Percentiles rank a stretch among this genome's conserved stretches.
Conservation (phyloP, 139 green algal genomes). For the Mesotaenium endlicherianum region DNA sequence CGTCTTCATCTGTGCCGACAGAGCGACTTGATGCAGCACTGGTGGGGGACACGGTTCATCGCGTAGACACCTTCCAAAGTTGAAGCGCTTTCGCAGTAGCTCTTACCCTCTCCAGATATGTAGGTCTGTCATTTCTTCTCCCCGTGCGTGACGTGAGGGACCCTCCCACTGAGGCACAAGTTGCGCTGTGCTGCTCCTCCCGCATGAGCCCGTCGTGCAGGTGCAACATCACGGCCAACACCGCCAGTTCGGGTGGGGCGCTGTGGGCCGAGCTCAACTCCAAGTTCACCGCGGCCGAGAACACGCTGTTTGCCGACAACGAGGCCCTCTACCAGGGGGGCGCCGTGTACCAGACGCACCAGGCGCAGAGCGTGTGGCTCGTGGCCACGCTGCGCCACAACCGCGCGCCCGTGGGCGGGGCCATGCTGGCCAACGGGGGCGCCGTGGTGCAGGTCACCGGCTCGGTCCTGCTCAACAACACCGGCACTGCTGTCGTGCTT, state of each 20-base stretch:
- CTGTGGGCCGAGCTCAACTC: neutral
- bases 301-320: neutral
- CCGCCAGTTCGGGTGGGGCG: neutral
- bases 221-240: neutral
- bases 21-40: no score
- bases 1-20: no score
- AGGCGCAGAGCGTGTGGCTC: neutral
- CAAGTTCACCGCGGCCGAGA: neutral
- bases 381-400: neutral
- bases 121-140: no score
- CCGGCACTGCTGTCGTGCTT: neutral
- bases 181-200: neutral
- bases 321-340: neutral
- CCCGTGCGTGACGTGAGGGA: no score
- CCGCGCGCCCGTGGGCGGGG: neutral
- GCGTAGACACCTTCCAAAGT: no score
- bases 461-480: neutral
- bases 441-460: neutral
- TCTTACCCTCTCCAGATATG: no score
- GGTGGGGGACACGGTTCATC: no score
- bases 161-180: neutral
- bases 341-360: neutral
- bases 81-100: no score
- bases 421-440: neutral
- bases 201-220: neutral